Base-by-base conservation (phyloP, 75 land plant species). In the Picea glauca region DNA sequence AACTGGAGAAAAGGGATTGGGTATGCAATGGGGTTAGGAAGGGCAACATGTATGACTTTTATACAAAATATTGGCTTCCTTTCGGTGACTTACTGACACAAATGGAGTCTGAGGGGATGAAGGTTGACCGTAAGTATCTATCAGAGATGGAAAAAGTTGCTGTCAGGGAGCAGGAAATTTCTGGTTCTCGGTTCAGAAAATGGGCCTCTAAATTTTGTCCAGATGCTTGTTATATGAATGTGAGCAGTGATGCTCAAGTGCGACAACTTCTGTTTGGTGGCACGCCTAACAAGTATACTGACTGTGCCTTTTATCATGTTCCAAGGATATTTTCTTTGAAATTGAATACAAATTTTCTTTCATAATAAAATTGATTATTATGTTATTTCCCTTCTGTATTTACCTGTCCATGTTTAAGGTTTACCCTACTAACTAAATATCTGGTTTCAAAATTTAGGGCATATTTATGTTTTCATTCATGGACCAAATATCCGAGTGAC, bases 241-340 rank as follows among this genome's bases (percentile, higher is more conserved):
- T 96, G 13, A 89, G 98, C 31, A 96, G 99, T 88, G 99, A 92
- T 86, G 79, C 93, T 50, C 99, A 96, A 79, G 87, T 96, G 33
- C 89, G 99, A 2, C 95, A 94, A 79, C 85, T 94, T 26, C 81
- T 96, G 33, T 96, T 89, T 88, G 99, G 99, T 54, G 95, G 95
- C 31, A 78, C 11, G 0, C 14, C 18, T 20, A 91, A 89, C 82
- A 86, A 82, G 80, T 91, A 84, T 38, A 31, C 26, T 21, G 31
- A 58, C 17, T 67, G 11, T 43, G 4, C 54, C 11, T 43, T 66
- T 70, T 70, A 2, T 70, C 9, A 68, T 43, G 8, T 70, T 9
- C 1, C 1, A 43, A 70, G 23, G 56, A 43, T 12, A 70, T 70
- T 70, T 70, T 20, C 21, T 70, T 70, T 70, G 74, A 23, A 70